Base-by-base conservation (phyloP, 2,329 filamentous ascomycete genomes). In the Macroventuria anomochaeta region DNA sequence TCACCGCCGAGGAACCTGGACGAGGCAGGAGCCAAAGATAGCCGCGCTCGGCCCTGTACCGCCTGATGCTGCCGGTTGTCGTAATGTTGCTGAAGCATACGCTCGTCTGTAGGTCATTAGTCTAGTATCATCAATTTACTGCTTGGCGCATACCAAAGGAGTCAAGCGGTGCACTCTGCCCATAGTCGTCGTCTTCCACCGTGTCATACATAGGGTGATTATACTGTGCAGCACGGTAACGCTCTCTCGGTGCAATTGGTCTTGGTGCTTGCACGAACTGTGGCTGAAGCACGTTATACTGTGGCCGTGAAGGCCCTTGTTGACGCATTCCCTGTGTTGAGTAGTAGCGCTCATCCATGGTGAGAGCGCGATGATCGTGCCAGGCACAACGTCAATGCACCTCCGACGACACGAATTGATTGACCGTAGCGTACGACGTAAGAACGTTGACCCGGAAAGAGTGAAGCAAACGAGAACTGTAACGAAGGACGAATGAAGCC, bases 131-230 rank as follows among this genome's bases (percentile, higher is more conserved):
- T 17, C 12, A 23, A 13, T 7, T 2, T 3, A 25, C 13, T 12
- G n/a, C 1, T 11, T 3, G 29, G 1, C 13, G 48, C 73, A 61
- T 61, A 83, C 81, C 80, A 59, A 83, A 83, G 3, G 75, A 75
- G 70, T 84, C 80, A 11, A 82, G 69, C 7, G 69, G 61, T 21
- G 57, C 31, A 6, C 15, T 41, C 15, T 44, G 26, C 11, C 55
- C 53, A 29, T 66, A 62, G 10, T 55, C 42, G 26, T 72, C 64
- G 18, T 71, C 71, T 37, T 68, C 70, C 3, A 67, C 57, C 1
- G 36, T 34, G 32, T 69, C 67, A 41, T 65, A 64, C 29, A 58
- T 42, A 17, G 49, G 40, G 25, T 55, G 25, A 17, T 63, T 49
- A 13, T 60, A 53, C 32, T 58, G 63, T 18, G 46, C 52, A 5